Conservation (phyloP, 768 basidiomycete genomes). For the Tubosaeta sp. region DNA sequence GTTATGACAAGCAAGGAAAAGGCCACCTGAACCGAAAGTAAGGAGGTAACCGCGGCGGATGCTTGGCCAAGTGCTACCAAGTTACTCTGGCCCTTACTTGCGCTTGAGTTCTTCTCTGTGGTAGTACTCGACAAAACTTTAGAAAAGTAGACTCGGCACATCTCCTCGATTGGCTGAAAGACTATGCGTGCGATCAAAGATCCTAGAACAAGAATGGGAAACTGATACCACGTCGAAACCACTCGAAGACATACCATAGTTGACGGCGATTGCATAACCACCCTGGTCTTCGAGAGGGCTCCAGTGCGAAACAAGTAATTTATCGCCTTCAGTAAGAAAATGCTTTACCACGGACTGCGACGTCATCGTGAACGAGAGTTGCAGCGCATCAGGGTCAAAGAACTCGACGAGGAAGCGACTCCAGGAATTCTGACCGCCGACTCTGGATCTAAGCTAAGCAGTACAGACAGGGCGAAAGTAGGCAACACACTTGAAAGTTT, state of each 20-base stretch:
- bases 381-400: slow-evolving; percentile 47
- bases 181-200: slow-evolving; percentile 88
- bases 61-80: slow-evolving; percentile 34
- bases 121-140: slow-evolving; percentile 41
- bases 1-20: slow-evolving; percentile 66
- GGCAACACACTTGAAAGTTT: slow-evolving; percentile 16
- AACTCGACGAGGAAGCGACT: slow-evolving; percentile 19
- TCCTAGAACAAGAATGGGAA: slow-evolving; percentile 43
- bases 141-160: slow-evolving; percentile 85
- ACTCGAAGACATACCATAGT: slow-evolving; percentile 66
- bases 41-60: slow-evolving; percentile 48
- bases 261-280: slow-evolving; percentile 92
- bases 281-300: slow-evolving; percentile 87
- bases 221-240: neutral
- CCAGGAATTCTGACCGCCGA: slow-evolving; percentile 5
- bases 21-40: slow-evolving; percentile 63
- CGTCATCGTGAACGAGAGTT: slow-evolving; percentile 79
- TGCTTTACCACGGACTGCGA: slow-evolving; percentile 90
- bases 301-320: slow-evolving; percentile 79
- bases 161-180: slow-evolving; percentile 96
- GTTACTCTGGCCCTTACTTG: neutral
- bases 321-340: slow-evolving; percentile 93
- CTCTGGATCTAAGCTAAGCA: neutral
- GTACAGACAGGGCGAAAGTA: neutral
- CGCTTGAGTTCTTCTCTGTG: slow-evolving; percentile 2